Base-by-base conservation (phyloP, 495 filamentous ascomycete genomes). In the Tuber umbilicatum region DNA sequence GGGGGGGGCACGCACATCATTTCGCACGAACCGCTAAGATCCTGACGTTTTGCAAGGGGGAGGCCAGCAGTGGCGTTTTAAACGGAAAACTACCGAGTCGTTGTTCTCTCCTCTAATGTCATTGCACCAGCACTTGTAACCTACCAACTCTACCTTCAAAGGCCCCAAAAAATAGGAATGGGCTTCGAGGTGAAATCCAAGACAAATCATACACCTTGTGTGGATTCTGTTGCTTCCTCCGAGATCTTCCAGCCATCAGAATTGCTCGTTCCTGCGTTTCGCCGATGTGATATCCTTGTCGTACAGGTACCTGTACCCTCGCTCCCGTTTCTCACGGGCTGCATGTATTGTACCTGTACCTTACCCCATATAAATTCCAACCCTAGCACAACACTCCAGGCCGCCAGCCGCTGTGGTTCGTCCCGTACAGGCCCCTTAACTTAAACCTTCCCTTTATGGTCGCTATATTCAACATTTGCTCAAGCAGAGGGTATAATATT, bases 51-150 rank as follows among this genome's bases (percentile, higher is more conserved):
- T 79, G 5, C 77, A 79, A 73, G 76, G 75, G 72, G 74, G 47
- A 40, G 31, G 75, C 77, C 76, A 78, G 77, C 39, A 47, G 72
- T 79, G 76, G 76, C 76, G 75, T 78, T 74, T 73, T 73, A 31
- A 60, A 71, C 68, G 75, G 75, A 23, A 78, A 76, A 73, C 70
- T 78, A 67, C 77, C 77, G 75, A 68, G 70, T 71, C 50, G 37
- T 69, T 74, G 55, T 70, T 64, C 55, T 31, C 55, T 31, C 14
- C 23, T 27, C 50, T 3, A 27, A 55, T 23, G 27, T 64, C 55
- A 31, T 64, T 5, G n/a, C 14, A 35, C 16, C n/a, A n/a, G n/a
- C n/a, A n/a, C n/a, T n/a, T n/a, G n/a, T n/a, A 39, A 40, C n/a
- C n/a, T 64, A n/a, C 55, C 14, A 31, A 31, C 14, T 64, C 55